phyloP scores from a whole-genome alignment of 306 rosid genomes.

The Senna siamea region DNA sequence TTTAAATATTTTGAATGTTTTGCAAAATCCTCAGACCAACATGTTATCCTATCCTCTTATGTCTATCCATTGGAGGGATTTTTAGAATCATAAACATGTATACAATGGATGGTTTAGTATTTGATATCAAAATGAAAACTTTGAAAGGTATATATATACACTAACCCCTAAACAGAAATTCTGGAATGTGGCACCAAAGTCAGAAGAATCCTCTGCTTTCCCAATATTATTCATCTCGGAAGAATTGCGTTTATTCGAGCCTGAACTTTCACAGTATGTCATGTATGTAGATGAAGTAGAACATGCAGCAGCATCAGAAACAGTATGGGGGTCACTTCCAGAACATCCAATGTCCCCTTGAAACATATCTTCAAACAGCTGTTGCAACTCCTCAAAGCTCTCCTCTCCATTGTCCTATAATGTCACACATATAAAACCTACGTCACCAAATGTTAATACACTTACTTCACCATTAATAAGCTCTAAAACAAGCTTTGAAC shows the following conservation, averaged over 20 bases:
- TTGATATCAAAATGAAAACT: background rate
- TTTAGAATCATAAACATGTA: too few species aligned
- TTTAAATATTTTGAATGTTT: too few species aligned
- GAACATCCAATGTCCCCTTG: conserved; percentile 52
- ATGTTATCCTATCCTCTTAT: too few species aligned
- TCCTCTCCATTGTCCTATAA: conserved; percentile 76
- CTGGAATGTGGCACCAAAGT: conserved; percentile 46
- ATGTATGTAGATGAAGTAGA: conserved; percentile 52
- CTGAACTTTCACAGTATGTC: conserved; percentile 46
- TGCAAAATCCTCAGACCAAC: too few species aligned
- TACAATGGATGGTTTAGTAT: too few species aligned
- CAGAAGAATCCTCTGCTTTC: conserved; percentile 45
- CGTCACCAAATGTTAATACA: background rate
- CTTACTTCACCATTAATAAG: background rate
- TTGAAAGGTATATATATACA: conserved; percentile 29
- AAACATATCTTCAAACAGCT: conserved; percentile 84
- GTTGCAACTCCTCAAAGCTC: conserved; percentile 82
- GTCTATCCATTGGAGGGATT: too few species aligned
- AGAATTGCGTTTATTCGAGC: conserved; percentile 70
- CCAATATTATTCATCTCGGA: conserved; percentile 53
- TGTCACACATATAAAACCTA: conserved; percentile 1
- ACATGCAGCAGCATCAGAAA: conserved; percentile 24
- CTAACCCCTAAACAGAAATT: conserved; percentile 86
- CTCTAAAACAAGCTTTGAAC: background rate
- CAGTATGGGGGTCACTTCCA: conserved; percentile 38